Percentiles rank a stretch among this genome's conserved stretches.
These are phyloP conservation scores for Globisporangium nodosum DNA, from an alignment of 352 stramenopile species.

Conservation along the genomic window DNA sequence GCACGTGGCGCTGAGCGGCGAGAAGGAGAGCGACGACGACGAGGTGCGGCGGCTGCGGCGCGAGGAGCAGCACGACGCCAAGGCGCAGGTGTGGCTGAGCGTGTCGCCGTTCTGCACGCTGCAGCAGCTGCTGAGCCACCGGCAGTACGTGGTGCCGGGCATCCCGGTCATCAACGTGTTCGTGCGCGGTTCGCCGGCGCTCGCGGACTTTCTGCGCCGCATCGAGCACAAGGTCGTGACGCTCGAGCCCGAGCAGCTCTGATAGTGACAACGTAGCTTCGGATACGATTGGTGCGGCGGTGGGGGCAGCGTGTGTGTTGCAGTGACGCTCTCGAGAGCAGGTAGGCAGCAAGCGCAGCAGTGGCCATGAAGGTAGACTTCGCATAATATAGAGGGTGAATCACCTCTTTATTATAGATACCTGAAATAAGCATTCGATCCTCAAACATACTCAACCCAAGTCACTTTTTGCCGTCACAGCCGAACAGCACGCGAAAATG, in stretches of 20 bases:
- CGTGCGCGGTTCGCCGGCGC: conserved; percentile 55
- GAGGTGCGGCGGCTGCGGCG: conserved; percentile 53
- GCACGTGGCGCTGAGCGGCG: conserved; percentile 73
- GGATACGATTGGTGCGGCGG: no score
- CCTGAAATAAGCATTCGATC: not conserved
- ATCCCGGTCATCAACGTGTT: conserved; percentile 84
- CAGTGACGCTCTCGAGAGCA: no score
- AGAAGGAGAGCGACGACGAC: conserved; percentile 60
- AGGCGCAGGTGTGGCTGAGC: conserved; percentile 73
- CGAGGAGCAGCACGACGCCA: conserved; percentile 73
- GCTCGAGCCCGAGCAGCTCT: conserved; percentile 26
- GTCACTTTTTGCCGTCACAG: not conserved
- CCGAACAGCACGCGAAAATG: conserved; percentile 8
- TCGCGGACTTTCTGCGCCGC: conserved; percentile 59
- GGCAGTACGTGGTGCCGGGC: conserved; percentile 77
- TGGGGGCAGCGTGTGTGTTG: no score
- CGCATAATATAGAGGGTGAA: not conserved
- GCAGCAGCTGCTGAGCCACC: conserved; percentile 58
- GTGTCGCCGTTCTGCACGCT: conserved; percentile 79
- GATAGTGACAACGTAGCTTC: not conserved
- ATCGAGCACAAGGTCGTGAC: conserved; percentile 59
- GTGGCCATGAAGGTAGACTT: not conserved
- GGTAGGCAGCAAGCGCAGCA: no score
- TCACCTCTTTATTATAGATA: not conserved
- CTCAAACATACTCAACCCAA: not conserved